Conservation (phyloP, 441 rosid species). For the Capsella rubella region DNA sequence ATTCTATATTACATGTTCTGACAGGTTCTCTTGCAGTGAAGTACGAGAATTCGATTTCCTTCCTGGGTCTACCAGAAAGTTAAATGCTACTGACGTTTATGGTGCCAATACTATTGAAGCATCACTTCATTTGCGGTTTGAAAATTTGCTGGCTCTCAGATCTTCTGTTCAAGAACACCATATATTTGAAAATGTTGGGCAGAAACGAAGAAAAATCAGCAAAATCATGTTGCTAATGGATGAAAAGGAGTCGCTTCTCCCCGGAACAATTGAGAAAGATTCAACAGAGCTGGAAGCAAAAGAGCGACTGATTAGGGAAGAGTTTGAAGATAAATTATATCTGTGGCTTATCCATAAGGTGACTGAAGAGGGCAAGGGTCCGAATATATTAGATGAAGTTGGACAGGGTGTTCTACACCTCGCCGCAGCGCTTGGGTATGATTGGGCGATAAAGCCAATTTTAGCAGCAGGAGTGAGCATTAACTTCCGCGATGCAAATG, state of each 20-base stretch:
- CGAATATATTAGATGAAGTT: constrained; percentile 66
- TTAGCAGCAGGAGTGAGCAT: constrained; percentile 76
- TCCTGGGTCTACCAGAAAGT: constrained; percentile 53
- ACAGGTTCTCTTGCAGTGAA: constrained; percentile 94
- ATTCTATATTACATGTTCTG: constrained; percentile 89
- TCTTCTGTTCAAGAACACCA: constrained; percentile 46
- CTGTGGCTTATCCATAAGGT: constrained; percentile 78
- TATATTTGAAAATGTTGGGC: constrained; percentile 49
- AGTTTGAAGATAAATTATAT: constrained; percentile 65
- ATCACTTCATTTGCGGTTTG: constrained; percentile 60
- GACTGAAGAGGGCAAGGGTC: constrained; percentile 84
- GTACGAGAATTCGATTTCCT: constrained; percentile 88
- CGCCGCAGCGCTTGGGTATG: constrained; percentile 89
- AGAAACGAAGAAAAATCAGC: constrained; percentile 57
- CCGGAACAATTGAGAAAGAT: constrained; percentile 47
- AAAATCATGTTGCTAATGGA: constrained; percentile 70
- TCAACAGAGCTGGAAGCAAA: constrained; percentile 47
- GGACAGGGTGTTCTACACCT: constrained; percentile 94
- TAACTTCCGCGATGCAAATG: constrained; percentile 93
- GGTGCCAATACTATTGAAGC: constrained; percentile 51
- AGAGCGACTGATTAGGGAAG: constrained; percentile 55
- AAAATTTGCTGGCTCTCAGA: constrained; percentile 60
- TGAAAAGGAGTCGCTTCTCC: constrained; percentile 58
- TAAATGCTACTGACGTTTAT: constrained; percentile 52
- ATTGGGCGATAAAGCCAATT: constrained; percentile 85